Base-by-base conservation (phyloP, 768 basidiomycete species). In the Exidia glandulosa region DNA sequence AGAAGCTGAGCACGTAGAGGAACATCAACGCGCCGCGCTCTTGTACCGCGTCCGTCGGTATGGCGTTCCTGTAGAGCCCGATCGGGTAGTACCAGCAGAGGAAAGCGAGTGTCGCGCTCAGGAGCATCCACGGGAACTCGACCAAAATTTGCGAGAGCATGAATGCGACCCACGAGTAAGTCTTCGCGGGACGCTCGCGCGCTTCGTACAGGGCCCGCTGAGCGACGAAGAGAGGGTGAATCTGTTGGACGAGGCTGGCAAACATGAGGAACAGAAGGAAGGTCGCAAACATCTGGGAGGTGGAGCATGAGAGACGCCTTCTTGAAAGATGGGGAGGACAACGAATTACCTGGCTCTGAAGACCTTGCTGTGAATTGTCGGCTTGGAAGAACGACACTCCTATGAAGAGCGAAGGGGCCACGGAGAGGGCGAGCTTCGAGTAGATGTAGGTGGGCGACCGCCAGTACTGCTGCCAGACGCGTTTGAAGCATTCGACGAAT, bases 11-110 rank as follows among this genome's bases (percentile, higher is more conserved):
- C 41, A 66, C 14, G 64, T 71, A 71, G 23, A 77, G 66, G 70
- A 73, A 77, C 68, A 77, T 71, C 19, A 75, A 68, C 25, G 61
- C 71, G 2, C 75, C 76, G 16, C 77, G 72, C 47, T 71, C 69
- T 57, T 64, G 60, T 3, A 75, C 71, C 2, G 73, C 64, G 59
- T 68, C 63, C 9, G 71, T 72, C 9, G 66, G 66, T 31, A 64
- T 67, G 19, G 76, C 76, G 63, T 77, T 77, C 16, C 67, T 63
- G 66, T 76, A 74, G n/a, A 76, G 64, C 0, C 50, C 50, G 30
- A 54, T 66, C 19, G 74, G 72, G 65, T 72, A 74, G 66, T 72
- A 74, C 65, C 68, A 71, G 58, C 64, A 66, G 65, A 72, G 67
- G 68, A 64, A 71, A 57, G 71, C 64, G 50, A 71, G 27, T 2